Base-by-base conservation (phyloP, 768 basidiomycete genomes). In the Suillus alpinus region DNA sequence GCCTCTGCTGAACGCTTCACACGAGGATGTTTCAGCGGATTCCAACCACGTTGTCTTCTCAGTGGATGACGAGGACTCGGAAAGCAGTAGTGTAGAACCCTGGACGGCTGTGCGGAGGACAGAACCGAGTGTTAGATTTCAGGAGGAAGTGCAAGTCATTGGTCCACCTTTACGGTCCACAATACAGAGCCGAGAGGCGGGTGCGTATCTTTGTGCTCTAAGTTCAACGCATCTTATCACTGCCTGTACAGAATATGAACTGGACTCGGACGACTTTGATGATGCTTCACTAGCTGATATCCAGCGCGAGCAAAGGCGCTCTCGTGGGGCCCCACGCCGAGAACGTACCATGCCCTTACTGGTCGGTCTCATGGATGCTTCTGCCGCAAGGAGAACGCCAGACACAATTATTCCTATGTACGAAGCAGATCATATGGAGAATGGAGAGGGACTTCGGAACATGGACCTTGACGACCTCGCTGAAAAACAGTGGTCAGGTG, bases 261-360 rank as follows among this genome's bases (percentile, higher is more conserved):
- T 91, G 20, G 94, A 95, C 68, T 79, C 85, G 0, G 93, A 95
- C 71, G 92, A 92, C 23, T 74, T 94, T 13, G 91, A 92, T 58
- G 87, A 87, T 66, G 62, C 75, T 0, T 44, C 72, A 34, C 65
- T 74, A 43, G 66, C 66, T 3, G 72, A 76, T 43, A 68, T 75
- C 43, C 73, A 64, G 47, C 72, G 61, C 41, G 67, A 70, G 34
- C 73, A 63, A 40, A 65, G 62, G 36, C 60, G 44, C 8, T 46
- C 57, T 16, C 63, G 62, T 20, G 66, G 72, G 59, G 64, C 67
- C 66, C 67, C 74, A 56, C 75, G 76, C 20, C 74, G 78, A 47
- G 84, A 86, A 58, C 84, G 86, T 61, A 72, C 81, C 5, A 86
- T 86, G 80, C 93, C 92, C 0, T 79, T 94, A n/a, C 81, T 95